A percentile compares a stretch with the other conserved stretches of the same genome.
These are phyloP conservation scores for Dactylella cylindrospora DNA, from an alignment of 2,329 filamentous ascomycete species.

Conservation along the genomic window DNA sequence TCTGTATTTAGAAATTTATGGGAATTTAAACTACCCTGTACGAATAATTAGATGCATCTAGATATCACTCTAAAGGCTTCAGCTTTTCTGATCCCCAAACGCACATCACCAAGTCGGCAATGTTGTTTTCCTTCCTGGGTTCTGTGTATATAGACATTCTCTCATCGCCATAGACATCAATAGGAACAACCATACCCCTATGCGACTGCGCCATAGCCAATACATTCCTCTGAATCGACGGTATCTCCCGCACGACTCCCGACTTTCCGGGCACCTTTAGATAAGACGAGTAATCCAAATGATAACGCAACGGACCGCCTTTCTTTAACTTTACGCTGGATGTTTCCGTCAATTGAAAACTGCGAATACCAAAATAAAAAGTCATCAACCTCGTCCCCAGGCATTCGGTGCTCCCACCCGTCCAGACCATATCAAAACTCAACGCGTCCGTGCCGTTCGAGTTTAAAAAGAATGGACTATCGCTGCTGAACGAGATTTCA, in stretches of 20 bases:
- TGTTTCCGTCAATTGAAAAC: conserved; percentile 39
- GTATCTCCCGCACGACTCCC: conserved; percentile 15
- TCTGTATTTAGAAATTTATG: too few relatives aligned
- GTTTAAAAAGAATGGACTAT: conserved; percentile 38
- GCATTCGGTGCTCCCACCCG: conserved; percentile 32
- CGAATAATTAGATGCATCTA: background rate
- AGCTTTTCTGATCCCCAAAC: conserved; percentile 38
- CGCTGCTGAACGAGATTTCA: conserved; percentile 25
- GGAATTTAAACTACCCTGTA: background rate
- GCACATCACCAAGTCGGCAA: conserved; percentile 42
- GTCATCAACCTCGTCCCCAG: conserved; percentile 37
- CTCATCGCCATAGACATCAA: conserved; percentile 37
- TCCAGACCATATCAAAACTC: conserved; percentile 41
- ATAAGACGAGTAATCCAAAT: conserved; percentile 39
- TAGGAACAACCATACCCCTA: conserved; percentile 23
- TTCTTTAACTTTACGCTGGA: conserved; percentile 26
- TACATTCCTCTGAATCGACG: conserved; percentile 37
- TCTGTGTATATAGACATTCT: conserved; percentile 44
- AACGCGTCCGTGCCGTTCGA: conserved; percentile 41
- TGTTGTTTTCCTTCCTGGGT: conserved; percentile 32
- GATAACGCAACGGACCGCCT: conserved; percentile 26
- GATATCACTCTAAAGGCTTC: conserved; percentile 4
- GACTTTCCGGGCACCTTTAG: conserved; percentile 3
- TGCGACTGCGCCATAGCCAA: conserved; percentile 24
- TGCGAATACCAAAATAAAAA: conserved; percentile 38